Evolutionary conservation across 1,284 basidiomycete genomes (phyloP).

Genomic region (Rhodofomes roseus): DNA sequence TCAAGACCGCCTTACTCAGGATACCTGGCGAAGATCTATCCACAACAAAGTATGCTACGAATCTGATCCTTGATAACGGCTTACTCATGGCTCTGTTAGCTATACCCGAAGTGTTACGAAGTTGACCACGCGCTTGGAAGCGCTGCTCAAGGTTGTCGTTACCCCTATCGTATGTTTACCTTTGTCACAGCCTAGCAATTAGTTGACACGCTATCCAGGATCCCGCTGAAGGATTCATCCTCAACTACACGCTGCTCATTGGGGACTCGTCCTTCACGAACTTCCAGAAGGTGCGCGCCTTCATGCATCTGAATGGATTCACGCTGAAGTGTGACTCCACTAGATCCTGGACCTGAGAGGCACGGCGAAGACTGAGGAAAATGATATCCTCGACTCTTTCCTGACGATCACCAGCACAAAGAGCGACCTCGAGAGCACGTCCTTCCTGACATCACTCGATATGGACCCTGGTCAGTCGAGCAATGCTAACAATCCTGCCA

Average conservation of each 20-base stretch:
- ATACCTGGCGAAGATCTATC: constrained; percentile 70
- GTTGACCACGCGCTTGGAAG: constrained; percentile 79
- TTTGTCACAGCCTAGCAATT: constrained; percentile 1
- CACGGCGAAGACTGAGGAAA: constrained; percentile 82
- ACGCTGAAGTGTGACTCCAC: background rate
- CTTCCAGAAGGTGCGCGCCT: constrained; percentile 84
- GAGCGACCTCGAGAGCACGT: constrained; percentile 79
- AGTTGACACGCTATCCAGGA: constrained; percentile 46
- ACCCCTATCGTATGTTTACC: constrained; percentile 69
- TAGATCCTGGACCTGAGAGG: constrained; percentile 96
- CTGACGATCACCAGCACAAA: constrained; percentile 88
- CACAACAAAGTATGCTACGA: constrained; percentile 46
- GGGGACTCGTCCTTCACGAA: constrained; percentile 92
- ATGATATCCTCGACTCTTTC: constrained; percentile 88
- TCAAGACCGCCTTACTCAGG: constrained; percentile 82
- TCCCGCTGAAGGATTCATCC: constrained; percentile 89
- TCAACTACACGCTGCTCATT: constrained; percentile 90
- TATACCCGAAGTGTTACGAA: constrained; percentile 82
- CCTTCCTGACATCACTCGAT: constrained; percentile 88
- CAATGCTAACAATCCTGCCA: constrained; percentile 54
- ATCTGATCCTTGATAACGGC: no score
- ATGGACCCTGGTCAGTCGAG: constrained; percentile 76
- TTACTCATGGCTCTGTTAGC: constrained; percentile 33
- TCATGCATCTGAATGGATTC: background rate
- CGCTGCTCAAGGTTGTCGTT: constrained; percentile 90